Evolutionary conservation across 352 stramenopile species (phyloP).

Genomic region (Phytophthora constricta): DNA sequence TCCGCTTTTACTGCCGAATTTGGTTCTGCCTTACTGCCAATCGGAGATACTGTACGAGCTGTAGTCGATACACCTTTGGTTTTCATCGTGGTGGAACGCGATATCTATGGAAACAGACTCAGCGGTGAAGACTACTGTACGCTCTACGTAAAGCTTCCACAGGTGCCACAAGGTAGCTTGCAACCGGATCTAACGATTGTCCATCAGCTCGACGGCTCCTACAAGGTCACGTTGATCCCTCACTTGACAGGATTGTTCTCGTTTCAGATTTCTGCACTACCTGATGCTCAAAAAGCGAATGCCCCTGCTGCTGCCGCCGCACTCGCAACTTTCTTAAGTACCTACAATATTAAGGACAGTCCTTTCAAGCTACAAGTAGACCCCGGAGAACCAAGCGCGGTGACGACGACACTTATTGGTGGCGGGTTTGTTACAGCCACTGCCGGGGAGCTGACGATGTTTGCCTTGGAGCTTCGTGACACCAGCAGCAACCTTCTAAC

Average conservation of each 20-base stretch:
- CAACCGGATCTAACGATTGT: constrained; percentile 31
- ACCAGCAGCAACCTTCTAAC: constrained; percentile 35
- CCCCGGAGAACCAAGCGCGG: constrained; percentile 37
- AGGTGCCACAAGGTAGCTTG: constrained; percentile 24
- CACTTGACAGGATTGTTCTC: constrained; percentile 47
- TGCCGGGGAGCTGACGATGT: constrained; percentile 38
- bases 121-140: constrained; percentile 39
- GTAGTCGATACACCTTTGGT: constrained; percentile 26
- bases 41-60: constrained; percentile 11
- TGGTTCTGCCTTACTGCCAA: neutral
- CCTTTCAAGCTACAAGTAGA: constrained; percentile 55
- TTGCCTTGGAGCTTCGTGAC: constrained; percentile 55
- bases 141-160: constrained; percentile 48
- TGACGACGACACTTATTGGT: constrained; percentile 42
- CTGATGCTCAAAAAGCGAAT: constrained; percentile 21
- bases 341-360: constrained; percentile 47
- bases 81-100: constrained; percentile 49
- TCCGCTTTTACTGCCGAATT: constrained; percentile 55
- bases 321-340: constrained; percentile 39
- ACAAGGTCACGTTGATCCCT: constrained; percentile 45
- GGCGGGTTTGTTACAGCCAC: constrained; percentile 41
- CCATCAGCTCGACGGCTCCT: constrained; percentile 50
- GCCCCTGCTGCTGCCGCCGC: constrained; percentile 24
- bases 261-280: constrained; percentile 48
- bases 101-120: constrained; percentile 50